Conservation (phyloP, 805 yeast species). For the Metschnikowia baotianmanensis region DNA sequence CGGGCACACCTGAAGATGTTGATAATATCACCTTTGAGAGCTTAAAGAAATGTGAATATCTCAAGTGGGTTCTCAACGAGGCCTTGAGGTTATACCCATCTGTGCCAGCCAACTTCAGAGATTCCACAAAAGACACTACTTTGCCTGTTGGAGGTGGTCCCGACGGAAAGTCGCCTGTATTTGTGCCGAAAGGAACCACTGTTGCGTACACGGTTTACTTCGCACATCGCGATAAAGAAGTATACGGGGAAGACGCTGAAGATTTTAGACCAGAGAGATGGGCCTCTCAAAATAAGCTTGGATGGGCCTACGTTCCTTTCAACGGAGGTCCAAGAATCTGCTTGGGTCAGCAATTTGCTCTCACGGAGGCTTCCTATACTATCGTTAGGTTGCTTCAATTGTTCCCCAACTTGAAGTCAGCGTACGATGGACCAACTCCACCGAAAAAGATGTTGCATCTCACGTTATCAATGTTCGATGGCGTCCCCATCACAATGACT, state of each 20-base stretch:
- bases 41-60: constrained; percentile 44
- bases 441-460: constrained; percentile 23
- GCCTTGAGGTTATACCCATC: constrained; percentile 49
- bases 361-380: constrained; percentile 18
- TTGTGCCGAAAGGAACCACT: constrained; percentile 16
- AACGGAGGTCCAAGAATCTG: constrained; percentile 17
- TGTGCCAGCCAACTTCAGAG: constrained; percentile 49
- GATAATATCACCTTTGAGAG: constrained; percentile 45
- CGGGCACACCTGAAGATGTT: constrained; percentile 16
- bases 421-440: constrained; percentile 14
- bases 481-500: constrained; percentile 19
- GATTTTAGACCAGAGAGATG: constrained; percentile 18
- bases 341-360: constrained; percentile 17
- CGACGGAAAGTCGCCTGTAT: constrained; percentile 34
- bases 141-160: constrained; percentile 51
- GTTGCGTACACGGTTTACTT: constrained; percentile 15
- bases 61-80: constrained; percentile 48
- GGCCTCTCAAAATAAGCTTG: constrained; percentile 11
- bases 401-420: constrained; percentile 19
- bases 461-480: constrained; percentile 25
- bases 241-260: constrained; percentile 16
- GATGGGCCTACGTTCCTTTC: constrained; percentile 17
- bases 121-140: constrained; percentile 43
- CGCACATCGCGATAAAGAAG: constrained; percentile 12
- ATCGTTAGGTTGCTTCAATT: constrained; percentile 10